Evolutionary conservation across 139 green algal species (phyloP).

Genomic region (Coccomyxa sp.): DNA sequence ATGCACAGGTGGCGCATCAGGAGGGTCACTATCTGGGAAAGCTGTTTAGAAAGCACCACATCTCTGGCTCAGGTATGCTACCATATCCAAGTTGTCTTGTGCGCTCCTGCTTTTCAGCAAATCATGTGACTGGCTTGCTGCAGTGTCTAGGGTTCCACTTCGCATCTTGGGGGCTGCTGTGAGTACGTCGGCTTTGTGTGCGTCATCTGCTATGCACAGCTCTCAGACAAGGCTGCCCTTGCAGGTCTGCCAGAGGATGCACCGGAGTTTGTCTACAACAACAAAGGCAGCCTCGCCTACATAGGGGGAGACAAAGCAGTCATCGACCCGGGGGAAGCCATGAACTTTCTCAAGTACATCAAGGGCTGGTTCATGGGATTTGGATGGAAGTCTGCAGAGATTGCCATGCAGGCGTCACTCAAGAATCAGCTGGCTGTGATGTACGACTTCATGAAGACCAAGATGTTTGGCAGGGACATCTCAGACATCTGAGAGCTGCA

Average conservation of each 20-base stretch:
- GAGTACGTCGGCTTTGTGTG: too few relatives aligned
- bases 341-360: not conserved
- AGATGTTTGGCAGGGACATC: conserved; percentile 43
- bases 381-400: conserved; percentile 37
- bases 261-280: conserved; percentile 15
- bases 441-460: conserved; percentile 28
- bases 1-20: conserved; percentile 47
- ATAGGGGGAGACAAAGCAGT: conserved; percentile 21
- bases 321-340: not conserved
- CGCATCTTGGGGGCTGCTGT: not conserved
- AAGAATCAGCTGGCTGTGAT: conserved; percentile 17
- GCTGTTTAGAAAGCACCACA: conserved; percentile 22
- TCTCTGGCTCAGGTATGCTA: too few relatives aligned
- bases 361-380: conserved; percentile 21
- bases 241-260: conserved; percentile 11
- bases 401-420: conserved; percentile 33
- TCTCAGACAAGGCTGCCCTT: too few relatives aligned
- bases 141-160: too few relatives aligned
- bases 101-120: too few relatives aligned
- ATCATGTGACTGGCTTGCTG: too few relatives aligned
- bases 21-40: conserved; percentile 46
- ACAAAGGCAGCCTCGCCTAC: conserved; percentile 23
- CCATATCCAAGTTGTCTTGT: too few relatives aligned
- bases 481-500: conserved; percentile 24
- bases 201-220: too few relatives aligned